These are phyloP conservation scores for Erodium chrysanthum DNA, from an alignment of 441 rosid genomes.

Conservation along the genomic window DNA sequence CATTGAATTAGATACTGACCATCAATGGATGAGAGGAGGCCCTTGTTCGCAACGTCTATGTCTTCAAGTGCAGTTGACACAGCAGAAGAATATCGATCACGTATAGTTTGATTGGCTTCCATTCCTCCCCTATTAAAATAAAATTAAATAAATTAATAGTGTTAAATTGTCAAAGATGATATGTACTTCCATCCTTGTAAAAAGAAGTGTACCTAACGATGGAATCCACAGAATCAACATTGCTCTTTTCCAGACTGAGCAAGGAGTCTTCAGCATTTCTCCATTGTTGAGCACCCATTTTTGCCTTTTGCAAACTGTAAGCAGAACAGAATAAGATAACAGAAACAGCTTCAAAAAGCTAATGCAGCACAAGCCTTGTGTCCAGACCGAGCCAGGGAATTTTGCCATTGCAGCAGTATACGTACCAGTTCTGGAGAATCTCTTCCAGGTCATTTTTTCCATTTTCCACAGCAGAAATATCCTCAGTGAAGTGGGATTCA, in stretches of 20 bases:
- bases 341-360: too few species aligned
- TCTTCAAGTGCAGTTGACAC: conserved; percentile 62
- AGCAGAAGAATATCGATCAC: conserved; percentile 56
- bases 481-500: too few species aligned
- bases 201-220: conserved; percentile 52
- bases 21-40: conserved; percentile 59
- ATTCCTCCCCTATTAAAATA: conserved; percentile 50
- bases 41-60: conserved; percentile 48
- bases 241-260: conserved; percentile 59
- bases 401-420: too few species aligned
- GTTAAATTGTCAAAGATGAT: too few species aligned
- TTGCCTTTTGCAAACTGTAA: conserved; percentile 63
- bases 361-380: too few species aligned
- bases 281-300: conserved; percentile 80
- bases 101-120: conserved; percentile 58
- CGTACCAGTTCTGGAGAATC: too few species aligned
- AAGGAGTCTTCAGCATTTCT: conserved; percentile 76
- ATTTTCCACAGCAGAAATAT: too few species aligned
- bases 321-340: too few species aligned
- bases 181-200: background rate
- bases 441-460: too few species aligned
- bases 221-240: conserved; percentile 76
- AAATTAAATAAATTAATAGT: too few species aligned
- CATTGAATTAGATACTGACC: conserved; percentile 39
- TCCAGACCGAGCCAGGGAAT: too few species aligned